A percentile compares a stretch with the other conserved stretches of the same genome.
Conservation (phyloP, 345 rosid species). For the Firmiana major region DNA sequence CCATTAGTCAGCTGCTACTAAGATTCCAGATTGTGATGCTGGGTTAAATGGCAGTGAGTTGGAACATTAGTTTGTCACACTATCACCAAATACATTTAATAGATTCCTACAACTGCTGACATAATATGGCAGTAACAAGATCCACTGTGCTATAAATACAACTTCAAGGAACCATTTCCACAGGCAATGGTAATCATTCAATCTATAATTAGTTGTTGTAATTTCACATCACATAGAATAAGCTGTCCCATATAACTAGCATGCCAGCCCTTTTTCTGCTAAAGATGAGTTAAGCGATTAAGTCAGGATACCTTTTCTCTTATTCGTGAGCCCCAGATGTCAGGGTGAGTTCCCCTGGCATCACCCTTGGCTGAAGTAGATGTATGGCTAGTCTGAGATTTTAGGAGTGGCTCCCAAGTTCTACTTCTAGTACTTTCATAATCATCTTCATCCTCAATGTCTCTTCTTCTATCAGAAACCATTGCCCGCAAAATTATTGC, state of each 20-base stretch:
- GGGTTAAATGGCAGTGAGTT: not conserved
- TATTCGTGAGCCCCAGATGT: constrained; percentile 65
- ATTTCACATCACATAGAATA: constrained; percentile 2
- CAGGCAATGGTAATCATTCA: not conserved
- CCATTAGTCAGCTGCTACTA: not conserved
- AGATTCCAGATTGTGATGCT: not conserved
- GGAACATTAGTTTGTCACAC: not conserved
- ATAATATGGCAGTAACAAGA: not conserved
- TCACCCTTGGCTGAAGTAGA: constrained; percentile 48
- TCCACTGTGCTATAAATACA: not conserved
- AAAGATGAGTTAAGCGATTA: not conserved
- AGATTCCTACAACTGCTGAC: not conserved
- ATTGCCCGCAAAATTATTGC: constrained; percentile 72
- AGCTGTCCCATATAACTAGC: not conserved
- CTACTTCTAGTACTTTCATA: constrained; percentile 54
- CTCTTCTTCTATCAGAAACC: constrained; percentile 46
- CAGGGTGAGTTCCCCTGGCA: constrained; percentile 38
- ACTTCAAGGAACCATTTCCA: not conserved
- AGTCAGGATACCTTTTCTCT: constrained; percentile 68
- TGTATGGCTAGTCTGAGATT: constrained; percentile 51
- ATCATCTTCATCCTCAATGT: constrained; percentile 55
- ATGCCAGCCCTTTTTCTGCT: not conserved
- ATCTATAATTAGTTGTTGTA: not conserved
- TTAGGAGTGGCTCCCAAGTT: constrained; percentile 68
- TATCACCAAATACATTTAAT: not conserved